Evolutionary conservation across 73 alveolate species (phyloP), one percentile per base, ranked within the genome.

Genomic region (Paramecium bursaria): DNA sequence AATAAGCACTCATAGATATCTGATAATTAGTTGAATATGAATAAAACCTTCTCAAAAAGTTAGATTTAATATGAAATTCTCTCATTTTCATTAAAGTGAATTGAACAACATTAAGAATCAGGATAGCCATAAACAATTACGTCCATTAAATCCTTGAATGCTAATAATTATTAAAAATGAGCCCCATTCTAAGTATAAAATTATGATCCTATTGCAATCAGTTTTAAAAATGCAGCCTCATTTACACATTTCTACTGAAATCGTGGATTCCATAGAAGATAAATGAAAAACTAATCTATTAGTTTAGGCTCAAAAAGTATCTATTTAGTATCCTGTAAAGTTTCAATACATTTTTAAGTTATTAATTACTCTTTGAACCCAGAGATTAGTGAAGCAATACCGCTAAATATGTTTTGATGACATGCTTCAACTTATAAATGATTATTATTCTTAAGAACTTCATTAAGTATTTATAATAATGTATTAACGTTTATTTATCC

Each of bases 81-180:
- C 44, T 31, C 55, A n/a, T 19, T 15, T 2, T 67, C 82, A 21
- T 31, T 19, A 19, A 4, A 67, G 44, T 67, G 82, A 39, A 15
- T 21, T 25, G 26, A 42, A 6, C 82, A 67, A 67, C 82, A 67
- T 31, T 39, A 25, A 31, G 19, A 39, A 15, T 67, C 82, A 4
- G 14, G 7, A 13, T 67, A 67, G 33, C 47, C 27, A 67, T 39
- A 67, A 39, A 67, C 44, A 14, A 67, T 2, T 47, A 67, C 44
- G 44, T 67, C 82, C 22, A 67, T 15, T 31, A 67, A 39, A 42
- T 67, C 82, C 44, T 67, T 67, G 7, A 47, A 67, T 31, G 82
- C 33, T 7, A 67, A 14, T 39, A 35, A 67, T 11, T 67, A 47
- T 0, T 19, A 33, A 35, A 30, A 67, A 19, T 67, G 82, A 1